Evolutionary conservation across 148 eudicot genomes (phyloP).

Genomic region (Camellia lanceoleosa): DNA sequence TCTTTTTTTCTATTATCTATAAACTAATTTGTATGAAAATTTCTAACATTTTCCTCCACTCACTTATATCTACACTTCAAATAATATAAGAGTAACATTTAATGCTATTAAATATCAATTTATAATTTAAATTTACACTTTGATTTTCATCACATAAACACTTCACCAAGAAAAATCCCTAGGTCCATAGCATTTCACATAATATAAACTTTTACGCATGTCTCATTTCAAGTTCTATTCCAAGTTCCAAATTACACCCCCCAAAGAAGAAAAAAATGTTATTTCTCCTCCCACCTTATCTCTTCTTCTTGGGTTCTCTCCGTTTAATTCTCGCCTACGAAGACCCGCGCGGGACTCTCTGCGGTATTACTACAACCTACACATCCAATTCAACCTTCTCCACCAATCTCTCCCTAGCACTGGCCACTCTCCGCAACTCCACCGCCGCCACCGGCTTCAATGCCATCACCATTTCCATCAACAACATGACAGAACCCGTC

Average conservation of each 20-base stretch:
- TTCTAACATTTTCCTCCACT: too few species aligned
- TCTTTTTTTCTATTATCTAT: too few species aligned
- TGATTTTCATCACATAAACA: too few species aligned
- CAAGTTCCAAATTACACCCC: background rate
- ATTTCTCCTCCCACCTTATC: background rate
- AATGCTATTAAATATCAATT: too few species aligned
- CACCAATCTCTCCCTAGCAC: background rate
- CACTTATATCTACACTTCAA: too few species aligned
- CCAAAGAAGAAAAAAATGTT: background rate
- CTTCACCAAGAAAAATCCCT: too few species aligned
- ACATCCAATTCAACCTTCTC: conserved; percentile 5
- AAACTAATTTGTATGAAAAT: too few species aligned
- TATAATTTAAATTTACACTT: too few species aligned
- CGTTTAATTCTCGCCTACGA: background rate
- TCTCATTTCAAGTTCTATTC: background rate
- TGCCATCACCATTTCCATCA: background rate
- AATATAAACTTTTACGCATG: background rate
- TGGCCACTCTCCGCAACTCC: background rate
- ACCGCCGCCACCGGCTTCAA: conserved; percentile 10
- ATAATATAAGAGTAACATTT: too few species aligned
- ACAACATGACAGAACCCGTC: background rate
- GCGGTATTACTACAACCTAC: background rate
- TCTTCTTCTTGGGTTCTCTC: background rate
- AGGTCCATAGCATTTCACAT: too few species aligned
- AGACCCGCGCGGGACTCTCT: background rate